Evolutionary conservation across 2,329 filamentous ascomycete species (phyloP), one percentile per base, ranked within the genome.

Genomic region (Penicillium janthinellum): DNA sequence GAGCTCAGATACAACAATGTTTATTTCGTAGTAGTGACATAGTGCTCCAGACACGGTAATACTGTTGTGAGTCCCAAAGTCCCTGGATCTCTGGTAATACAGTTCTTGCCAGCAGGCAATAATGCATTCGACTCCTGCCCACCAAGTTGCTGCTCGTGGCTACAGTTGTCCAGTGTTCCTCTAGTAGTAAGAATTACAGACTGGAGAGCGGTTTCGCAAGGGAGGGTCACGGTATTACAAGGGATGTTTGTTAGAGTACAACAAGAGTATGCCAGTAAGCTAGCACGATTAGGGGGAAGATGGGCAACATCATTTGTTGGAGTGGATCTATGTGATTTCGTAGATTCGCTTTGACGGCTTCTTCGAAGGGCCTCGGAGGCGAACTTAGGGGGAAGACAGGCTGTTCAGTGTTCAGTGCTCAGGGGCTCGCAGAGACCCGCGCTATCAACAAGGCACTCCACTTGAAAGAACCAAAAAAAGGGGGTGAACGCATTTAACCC

Each of bases 191-290:
- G 44, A 31, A n/a, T 47, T 31, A 47, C 44, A n/a, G 7, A 47
- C 42, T 28, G 34, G 5, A 10, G 22, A 42, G 42, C 50, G 35
- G 42, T 37, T 48, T 52, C 48, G 47, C 47, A 54, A 54, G 56
- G 50, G 56, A 49, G 44, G 20, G 59, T 64, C 41, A 62, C 50
- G 41, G 61, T 64, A 64, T 59, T 64, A 64, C 61, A 56, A 54
- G 57, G 56, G 62, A 54, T 28, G 14, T n/a, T 25, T 15, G 22
- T 25, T 28, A 28, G 12, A 47, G 31, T 31, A 47, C 44, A 7
- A 7, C 44, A 47, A n/a, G 44, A n/a, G 31, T 31, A 31, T 47
- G 8, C 25, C 8, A 4, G n/a, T 5, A 8, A 53, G 39, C 37
- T 41, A 41, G 17, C 15, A 42, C 38, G 37, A 41, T 31, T 41